These are phyloP conservation scores for Tulasnella sp. DNA, from an alignment of 768 basidiomycete genomes.

Conservation along the genomic window DNA sequence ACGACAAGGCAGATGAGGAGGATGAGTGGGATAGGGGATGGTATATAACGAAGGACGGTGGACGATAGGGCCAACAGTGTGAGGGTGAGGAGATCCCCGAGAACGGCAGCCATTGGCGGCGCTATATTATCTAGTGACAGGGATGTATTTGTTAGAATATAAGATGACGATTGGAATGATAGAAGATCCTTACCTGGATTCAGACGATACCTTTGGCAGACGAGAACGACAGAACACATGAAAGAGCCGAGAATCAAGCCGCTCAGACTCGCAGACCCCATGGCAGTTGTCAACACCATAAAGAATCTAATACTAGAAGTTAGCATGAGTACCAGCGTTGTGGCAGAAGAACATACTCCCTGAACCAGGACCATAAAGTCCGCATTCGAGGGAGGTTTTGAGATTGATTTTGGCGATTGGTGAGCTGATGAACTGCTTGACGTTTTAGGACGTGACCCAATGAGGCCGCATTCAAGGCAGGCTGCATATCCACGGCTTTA, in stretches of 20 bases:
- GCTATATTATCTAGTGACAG: conserved; percentile 73
- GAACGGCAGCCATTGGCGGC: conserved; percentile 81
- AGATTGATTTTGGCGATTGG: not conserved
- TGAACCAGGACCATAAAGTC: conserved; percentile 6
- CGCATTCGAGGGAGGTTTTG: not conserved
- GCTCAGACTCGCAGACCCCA: conserved; percentile 71
- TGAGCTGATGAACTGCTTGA: not conserved
- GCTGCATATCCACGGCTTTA: conserved; percentile 8
- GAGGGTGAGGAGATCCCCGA: conserved; percentile 88
- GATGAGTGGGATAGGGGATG: conserved; percentile 23
- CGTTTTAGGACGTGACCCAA: too few relatives aligned
- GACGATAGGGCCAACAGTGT: conserved; percentile 60
- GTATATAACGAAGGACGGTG: not conserved
- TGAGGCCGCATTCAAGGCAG: too few relatives aligned
- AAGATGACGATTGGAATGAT: not conserved
- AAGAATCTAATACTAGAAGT: conserved; percentile 41
- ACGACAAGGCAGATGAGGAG: conserved; percentile 35
- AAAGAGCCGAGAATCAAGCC: conserved; percentile 78
- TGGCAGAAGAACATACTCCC: conserved; percentile 13
- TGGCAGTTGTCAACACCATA: conserved; percentile 64
- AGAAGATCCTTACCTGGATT: conserved; percentile 58
- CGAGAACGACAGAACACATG: conserved; percentile 74
- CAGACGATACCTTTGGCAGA: conserved; percentile 60
- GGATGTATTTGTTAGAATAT: not conserved
- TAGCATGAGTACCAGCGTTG: not conserved